Evolutionary conservation across 164 flowering plant genomes (phyloP), one percentile per base, ranked within the genome.

Genomic region (Kingdonia uniflora): DNA sequence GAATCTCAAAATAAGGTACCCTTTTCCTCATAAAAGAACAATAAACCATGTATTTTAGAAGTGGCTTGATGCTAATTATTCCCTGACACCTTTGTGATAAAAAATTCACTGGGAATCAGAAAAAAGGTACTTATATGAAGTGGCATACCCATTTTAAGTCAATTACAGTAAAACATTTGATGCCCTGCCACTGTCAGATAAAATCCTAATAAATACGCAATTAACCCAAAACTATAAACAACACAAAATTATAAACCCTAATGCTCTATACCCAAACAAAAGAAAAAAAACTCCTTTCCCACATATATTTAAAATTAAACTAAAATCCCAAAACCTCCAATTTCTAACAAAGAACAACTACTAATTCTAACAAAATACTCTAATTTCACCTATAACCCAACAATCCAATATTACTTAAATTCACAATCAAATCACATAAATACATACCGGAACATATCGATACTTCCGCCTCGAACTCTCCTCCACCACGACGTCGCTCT

Each of bases 381-480:
- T 23, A 37, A 51, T 39, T 17, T 14, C 6, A 35, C 17, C 46
- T 4, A 19, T 63, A 47, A 56, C 19, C 6, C 20, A 52, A 14
- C 46, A 42, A 42, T 42, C 46, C 14, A 42, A 13, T 13, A 13
- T 1, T 14, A 12, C 14, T 45, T 2, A 45, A 45, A 19, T 3
- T 3, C 17, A 3, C 5, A 16, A 41, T 5, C 44, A 25, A 49
- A 25, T 16, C 8, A 20, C 3, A 11, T 2, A 5, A 15, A 14
- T 22, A 6, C 17, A 3, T 71, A 92, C 96, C 87, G 99, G 99
- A 58, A 92, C 63, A 63, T 79, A 92, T 64, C 81, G 80, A 61
- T 78, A 78, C 67, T 75, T 86, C n/a, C 76, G 71, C 39, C 69
- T 56, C 1, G 84, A 81, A 1, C 80, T 84, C 68, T 86, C 84